phyloP scores from a whole-genome alignment of 108 stramenopile species.

The Schizochytrium sp. region DNA sequence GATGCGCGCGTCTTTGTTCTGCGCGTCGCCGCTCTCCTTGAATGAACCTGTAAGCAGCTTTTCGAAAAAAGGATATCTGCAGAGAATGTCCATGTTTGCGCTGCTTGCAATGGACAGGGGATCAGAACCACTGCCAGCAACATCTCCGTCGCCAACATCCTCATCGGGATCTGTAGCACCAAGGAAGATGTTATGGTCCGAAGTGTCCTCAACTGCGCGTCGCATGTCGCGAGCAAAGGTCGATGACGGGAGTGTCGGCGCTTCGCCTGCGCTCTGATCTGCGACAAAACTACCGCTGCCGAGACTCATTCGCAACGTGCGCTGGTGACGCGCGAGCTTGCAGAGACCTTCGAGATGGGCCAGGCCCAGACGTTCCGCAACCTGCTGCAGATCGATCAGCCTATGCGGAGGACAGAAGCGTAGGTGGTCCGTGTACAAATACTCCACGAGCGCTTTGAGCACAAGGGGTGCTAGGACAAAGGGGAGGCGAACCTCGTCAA shows the following conservation, averaged over 20 bases:
- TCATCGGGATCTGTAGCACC: background rate
- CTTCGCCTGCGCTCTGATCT: background rate
- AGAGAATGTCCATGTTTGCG: background rate
- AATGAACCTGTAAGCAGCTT: background rate
- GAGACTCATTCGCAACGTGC: background rate
- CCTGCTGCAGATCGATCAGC: background rate
- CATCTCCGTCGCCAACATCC: background rate
- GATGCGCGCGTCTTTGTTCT: background rate
- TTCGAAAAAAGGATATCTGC: background rate
- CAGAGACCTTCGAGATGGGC: background rate
- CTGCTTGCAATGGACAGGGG: background rate
- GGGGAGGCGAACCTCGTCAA: background rate
- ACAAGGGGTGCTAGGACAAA: background rate
- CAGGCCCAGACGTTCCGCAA: background rate
- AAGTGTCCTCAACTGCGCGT: background rate
- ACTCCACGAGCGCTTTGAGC: background rate
- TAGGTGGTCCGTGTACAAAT: background rate
- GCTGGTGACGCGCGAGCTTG: background rate
- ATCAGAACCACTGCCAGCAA: too few relatives aligned
- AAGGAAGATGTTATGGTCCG: background rate
- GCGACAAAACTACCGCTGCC: background rate
- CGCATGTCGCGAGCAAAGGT: background rate
- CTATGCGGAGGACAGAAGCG: background rate
- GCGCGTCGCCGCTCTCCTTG: background rate
- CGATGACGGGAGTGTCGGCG: background rate